Base-by-base conservation (phyloP, 2,329 filamentous ascomycete genomes). In the Alternaria sp. region DNA sequence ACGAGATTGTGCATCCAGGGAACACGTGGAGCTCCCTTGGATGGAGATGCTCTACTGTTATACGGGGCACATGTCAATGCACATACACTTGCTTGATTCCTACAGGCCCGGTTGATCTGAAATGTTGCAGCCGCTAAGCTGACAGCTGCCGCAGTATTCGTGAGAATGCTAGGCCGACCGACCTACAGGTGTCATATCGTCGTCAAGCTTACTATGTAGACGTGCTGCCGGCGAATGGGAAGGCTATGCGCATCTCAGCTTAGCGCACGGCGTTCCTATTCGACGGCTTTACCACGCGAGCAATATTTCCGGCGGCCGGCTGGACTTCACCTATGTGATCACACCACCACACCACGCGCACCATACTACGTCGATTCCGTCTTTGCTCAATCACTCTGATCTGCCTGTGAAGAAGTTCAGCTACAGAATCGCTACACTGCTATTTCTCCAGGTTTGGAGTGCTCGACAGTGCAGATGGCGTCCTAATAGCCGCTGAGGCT, bases 401-500 rank as follows among this genome's bases (percentile, higher is more conserved):
- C 36, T 17, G 4, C 36, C n/a, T 1, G 3, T 40, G 0, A 40
- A 17, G 36, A 17, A 0, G 8, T 40, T 40, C 36, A 40, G 5
- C 36, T 40, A 40, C 9, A 40, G 8, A 40, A 40, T 40, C 8
- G n/a, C 36, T 17, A 40, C n/a, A 40, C 1, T 17, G n/a, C n/a
- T n/a, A 2, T 54, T 7, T 44, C 13, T 26, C n/a, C 11, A 21
- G 15, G n/a, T 8, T 1, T 44, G 23, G 8, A 15, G 21, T 23
- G 30, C n/a, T 8, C 1, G 47, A 25, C 26, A 50, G n/a, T 47
- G 17, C 13, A 30, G 9, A 59, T 59, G 64, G 64, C 58, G 61
- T 61, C 23, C 36, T 52, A 11, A 15, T 68, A 70, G 51, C 68
- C 68, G 68, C 68, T 54, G 63, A 59, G 64, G 57, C 56, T 63